Conservation (phyloP, 2,329 filamentous ascomycete genomes). For the Penicillium paneum region DNA sequence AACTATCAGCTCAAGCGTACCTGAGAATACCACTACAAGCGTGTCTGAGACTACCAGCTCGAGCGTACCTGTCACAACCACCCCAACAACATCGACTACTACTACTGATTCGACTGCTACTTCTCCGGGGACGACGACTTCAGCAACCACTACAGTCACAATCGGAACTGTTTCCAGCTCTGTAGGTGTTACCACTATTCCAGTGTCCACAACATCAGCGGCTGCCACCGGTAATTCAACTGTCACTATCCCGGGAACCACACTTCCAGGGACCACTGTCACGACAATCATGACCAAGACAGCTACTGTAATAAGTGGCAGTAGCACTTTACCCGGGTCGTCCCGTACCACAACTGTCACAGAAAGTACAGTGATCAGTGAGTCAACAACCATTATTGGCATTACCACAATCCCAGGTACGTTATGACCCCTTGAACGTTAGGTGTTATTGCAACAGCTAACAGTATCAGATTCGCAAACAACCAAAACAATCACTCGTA, state of each 20-base stretch:
- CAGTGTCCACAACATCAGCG: neutral
- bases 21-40: too few species aligned
- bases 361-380: slow-evolving; percentile 1
- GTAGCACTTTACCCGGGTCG: slow-evolving; percentile 5
- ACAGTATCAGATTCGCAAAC: neutral
- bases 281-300: slow-evolving; percentile 5
- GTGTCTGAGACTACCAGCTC: too few species aligned
- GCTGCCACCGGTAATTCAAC: neutral
- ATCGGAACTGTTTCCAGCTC: neutral
- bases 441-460: neutral
- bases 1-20: too few species aligned
- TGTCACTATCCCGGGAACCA: slow-evolving; percentile 1
- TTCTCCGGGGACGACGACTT: neutral
- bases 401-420: slow-evolving; percentile 7
- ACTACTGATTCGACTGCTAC: neutral
- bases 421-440: neutral
- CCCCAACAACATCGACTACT: neutral
- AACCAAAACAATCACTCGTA: neutral
- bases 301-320: neutral
- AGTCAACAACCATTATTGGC: neutral
- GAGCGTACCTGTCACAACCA: neutral
- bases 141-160: neutral
- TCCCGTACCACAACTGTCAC: slow-evolving; percentile 4
- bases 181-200: neutral
- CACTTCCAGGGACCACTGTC: slow-evolving; percentile 4